Evolutionary conservation across 495 filamentous ascomycete genomes (phyloP).

Genomic region (Daldinia vernicosa): DNA sequence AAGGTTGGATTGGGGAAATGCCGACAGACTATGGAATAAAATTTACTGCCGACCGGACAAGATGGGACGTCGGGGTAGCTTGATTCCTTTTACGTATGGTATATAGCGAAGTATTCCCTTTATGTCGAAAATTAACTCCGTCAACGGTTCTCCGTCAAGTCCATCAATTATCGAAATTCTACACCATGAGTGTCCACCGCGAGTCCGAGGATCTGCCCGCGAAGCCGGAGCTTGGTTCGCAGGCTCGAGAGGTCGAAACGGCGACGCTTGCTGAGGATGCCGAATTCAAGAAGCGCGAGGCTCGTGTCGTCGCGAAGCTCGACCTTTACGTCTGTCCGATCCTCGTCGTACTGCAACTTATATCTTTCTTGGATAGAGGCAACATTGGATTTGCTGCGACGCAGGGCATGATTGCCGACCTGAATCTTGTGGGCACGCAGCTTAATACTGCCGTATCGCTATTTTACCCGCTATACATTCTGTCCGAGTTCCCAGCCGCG

Average conservation of each 20-base stretch:
- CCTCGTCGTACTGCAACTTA: constrained; percentile 51
- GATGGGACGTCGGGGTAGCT: constrained; percentile 40
- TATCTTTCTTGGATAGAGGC: constrained; percentile 54
- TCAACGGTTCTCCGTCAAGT: constrained; percentile 3
- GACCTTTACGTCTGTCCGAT: constrained; percentile 55
- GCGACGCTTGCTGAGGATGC: constrained; percentile 27
- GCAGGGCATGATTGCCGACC: constrained; percentile 53
- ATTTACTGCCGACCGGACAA: constrained; percentile 29
- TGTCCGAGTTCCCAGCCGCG: constrained; percentile 45
- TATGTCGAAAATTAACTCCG: constrained; percentile 4
- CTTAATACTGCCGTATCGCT: constrained; percentile 50
- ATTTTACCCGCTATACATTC: constrained; percentile 47
- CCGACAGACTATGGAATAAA: constrained; percentile 19
- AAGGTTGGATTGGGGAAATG: constrained; percentile 19
- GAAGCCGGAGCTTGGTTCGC: constrained; percentile 34
- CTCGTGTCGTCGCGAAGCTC: constrained; percentile 49
- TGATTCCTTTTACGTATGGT: constrained; percentile 3
- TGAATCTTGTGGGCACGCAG: constrained; percentile 50
- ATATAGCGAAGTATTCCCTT: constrained; percentile 5
- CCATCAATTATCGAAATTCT: not conserved
- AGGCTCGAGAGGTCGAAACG: constrained; percentile 22
- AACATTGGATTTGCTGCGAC: constrained; percentile 54
- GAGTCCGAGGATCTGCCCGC: constrained; percentile 27
- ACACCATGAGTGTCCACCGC: constrained; percentile 26
- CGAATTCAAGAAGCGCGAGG: constrained; percentile 39